phyloP scores from a whole-genome alignment of 2,329 filamentous ascomycete species.

The Arthrocladium fulminans region DNA sequence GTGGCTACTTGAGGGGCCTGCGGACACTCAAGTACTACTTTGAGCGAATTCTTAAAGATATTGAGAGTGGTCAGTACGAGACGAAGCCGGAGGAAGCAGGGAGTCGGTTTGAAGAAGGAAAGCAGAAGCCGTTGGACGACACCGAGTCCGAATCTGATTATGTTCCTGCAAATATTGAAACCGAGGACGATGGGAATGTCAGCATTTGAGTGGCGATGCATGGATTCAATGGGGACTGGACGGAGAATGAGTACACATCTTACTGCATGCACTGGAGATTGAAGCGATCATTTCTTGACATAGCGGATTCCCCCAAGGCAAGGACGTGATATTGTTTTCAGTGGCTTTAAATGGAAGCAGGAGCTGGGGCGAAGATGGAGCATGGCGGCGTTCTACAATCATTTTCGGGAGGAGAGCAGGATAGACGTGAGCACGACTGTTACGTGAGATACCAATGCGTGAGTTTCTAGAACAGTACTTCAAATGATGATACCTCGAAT shows the following conservation, averaged over 20 bases:
- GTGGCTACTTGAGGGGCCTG: conserved; percentile 80
- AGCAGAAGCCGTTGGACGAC: conserved; percentile 28
- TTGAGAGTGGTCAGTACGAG: conserved; percentile 40
- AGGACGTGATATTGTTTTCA: not conserved
- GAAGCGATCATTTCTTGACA: not conserved
- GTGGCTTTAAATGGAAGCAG: not conserved
- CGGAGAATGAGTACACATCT: not conserved
- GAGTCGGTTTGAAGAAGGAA: conserved; percentile 28
- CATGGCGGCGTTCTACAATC: too few species aligned
- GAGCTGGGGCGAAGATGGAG: not conserved
- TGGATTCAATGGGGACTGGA: not conserved
- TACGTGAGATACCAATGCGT: too few species aligned
- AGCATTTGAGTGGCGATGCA: conserved; percentile 2
- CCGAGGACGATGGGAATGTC: conserved; percentile 9
- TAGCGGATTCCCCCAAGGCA: not conserved
- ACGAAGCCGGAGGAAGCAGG: conserved; percentile 37
- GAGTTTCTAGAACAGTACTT: too few species aligned
- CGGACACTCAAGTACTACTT: conserved; percentile 75
- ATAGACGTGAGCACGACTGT: too few species aligned
- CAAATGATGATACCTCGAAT: too few species aligned
- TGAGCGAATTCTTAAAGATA: conserved; percentile 72
- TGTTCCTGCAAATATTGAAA: not conserved
- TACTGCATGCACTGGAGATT: not conserved
- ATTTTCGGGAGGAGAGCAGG: too few species aligned
- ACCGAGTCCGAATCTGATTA: conserved; percentile 4